Conservation (phyloP, 2,329 filamentous ascomycete genomes). For the Xylariaceae sp. region DNA sequence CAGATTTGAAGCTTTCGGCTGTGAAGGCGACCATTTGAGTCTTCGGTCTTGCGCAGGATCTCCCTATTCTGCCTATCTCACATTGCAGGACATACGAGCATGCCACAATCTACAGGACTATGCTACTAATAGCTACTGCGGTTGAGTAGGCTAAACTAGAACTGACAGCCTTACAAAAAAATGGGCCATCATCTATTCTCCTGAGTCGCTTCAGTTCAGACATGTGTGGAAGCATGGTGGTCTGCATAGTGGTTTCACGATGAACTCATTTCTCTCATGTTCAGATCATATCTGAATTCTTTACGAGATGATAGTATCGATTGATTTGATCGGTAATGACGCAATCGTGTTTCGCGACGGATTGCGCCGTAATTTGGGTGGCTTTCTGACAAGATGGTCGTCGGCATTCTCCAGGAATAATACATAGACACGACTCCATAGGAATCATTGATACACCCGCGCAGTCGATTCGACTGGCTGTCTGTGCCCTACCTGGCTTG, state of each 20-base stretch:
- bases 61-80: background rate
- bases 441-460: background rate
- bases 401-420: background rate
- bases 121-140: too few species aligned
- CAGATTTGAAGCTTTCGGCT: background rate
- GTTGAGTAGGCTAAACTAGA: too few species aligned
- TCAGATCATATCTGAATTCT: background rate
- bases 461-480: background rate
- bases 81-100: background rate
- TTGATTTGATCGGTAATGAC: background rate
- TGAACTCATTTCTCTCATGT: too few species aligned
- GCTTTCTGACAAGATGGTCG: background rate
- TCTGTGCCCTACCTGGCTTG: background rate
- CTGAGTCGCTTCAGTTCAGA: too few species aligned
- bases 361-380: background rate
- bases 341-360: background rate
- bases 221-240: too few species aligned
- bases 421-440: background rate
- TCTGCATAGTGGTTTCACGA: too few species aligned
- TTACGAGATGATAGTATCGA: background rate
- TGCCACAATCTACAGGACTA: too few species aligned
- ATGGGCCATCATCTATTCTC: too few species aligned
- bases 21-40: background rate
- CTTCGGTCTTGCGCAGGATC: background rate
- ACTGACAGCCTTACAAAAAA: too few species aligned